Percentiles rank a stretch among this genome's conserved stretches.
Conservation (phyloP, 1,139 yeast genomes). For the Candida sojae region DNA sequence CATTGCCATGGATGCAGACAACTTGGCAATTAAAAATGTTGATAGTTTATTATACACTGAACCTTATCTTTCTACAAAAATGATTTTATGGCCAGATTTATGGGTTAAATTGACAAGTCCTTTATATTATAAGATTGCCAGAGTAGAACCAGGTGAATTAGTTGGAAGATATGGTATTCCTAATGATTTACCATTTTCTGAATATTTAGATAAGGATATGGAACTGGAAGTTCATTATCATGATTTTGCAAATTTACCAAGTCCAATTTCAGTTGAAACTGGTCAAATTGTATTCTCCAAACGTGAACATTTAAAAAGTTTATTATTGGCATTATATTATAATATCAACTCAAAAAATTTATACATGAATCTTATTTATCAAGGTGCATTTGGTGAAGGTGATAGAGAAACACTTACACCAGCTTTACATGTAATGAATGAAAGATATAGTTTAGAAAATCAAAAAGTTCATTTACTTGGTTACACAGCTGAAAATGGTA, state of each 20-base stretch:
- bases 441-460: constrained; percentile 32
- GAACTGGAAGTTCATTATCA: constrained; percentile 27
- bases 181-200: constrained; percentile 25
- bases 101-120: constrained; percentile 42
- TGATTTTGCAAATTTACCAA: constrained; percentile 35
- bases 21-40: constrained; percentile 33
- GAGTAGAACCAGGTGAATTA: constrained; percentile 31
- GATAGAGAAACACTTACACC: constrained; percentile 44
- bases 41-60: constrained; percentile 28
- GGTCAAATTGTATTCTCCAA: constrained; percentile 40
- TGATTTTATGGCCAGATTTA: constrained; percentile 41
- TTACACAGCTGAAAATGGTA: constrained; percentile 19
- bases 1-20: constrained; percentile 38
- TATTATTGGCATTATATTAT: constrained; percentile 34
- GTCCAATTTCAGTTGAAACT: constrained; percentile 30
- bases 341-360: constrained; percentile 29
- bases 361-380: constrained; percentile 34
- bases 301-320: constrained; percentile 28
- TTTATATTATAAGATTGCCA: constrained; percentile 33
- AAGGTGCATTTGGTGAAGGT: constrained; percentile 41
- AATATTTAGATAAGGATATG: constrained; percentile 21
- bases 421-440: constrained; percentile 37
- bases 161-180: constrained; percentile 30
- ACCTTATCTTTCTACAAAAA: constrained; percentile 29
- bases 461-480: constrained; percentile 29